A percentile compares a stretch with the other conserved stretches of the same genome.
Conservation (phyloP, 805 yeast genomes). For the Kurtzmaniella fragi region DNA sequence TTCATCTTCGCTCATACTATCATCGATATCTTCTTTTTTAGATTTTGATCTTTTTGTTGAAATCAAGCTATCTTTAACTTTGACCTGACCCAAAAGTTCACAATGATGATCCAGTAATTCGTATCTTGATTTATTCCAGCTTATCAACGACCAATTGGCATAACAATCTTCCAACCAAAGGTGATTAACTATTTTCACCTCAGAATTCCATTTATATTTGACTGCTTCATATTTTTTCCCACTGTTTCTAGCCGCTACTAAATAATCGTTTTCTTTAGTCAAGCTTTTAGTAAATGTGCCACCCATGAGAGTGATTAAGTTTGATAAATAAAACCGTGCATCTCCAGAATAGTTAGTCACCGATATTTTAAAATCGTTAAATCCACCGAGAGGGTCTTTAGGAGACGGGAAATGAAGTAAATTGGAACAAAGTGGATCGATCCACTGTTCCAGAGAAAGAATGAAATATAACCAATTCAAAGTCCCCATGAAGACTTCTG, state of each 20-base stretch:
- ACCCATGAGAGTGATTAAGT: slow-evolving; percentile 62
- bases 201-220: slow-evolving; percentile 48
- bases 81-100: slow-evolving; percentile 1
- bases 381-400: slow-evolving; percentile 44
- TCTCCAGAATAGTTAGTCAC: slow-evolving; percentile 84
- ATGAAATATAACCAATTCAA: slow-evolving; percentile 72
- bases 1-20: slow-evolving; percentile 23
- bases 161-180: slow-evolving; percentile 86
- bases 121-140: slow-evolving; percentile 43
- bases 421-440: slow-evolving; percentile 46
- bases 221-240: slow-evolving; percentile 82
- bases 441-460: slow-evolving; percentile 51
- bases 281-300: slow-evolving; percentile 69
- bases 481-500: slow-evolving; percentile 50
- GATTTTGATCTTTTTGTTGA: neutral
- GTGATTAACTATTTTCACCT: slow-evolving; percentile 63
- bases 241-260: slow-evolving; percentile 58
- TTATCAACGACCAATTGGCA: slow-evolving; percentile 50
- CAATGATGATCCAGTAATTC: slow-evolving; percentile 34
- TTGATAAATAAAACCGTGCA: slow-evolving; percentile 67
- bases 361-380: slow-evolving; percentile 53
- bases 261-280: slow-evolving; percentile 61
- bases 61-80: too few species aligned
- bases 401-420: slow-evolving; percentile 71
- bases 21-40: slow-evolving; percentile 20